Percentiles rank a stretch among this genome's conserved stretches.
Evolutionary conservation across 805 yeast genomes (phyloP).

Genomic region (Wickerhamiella sorbophila): DNA sequence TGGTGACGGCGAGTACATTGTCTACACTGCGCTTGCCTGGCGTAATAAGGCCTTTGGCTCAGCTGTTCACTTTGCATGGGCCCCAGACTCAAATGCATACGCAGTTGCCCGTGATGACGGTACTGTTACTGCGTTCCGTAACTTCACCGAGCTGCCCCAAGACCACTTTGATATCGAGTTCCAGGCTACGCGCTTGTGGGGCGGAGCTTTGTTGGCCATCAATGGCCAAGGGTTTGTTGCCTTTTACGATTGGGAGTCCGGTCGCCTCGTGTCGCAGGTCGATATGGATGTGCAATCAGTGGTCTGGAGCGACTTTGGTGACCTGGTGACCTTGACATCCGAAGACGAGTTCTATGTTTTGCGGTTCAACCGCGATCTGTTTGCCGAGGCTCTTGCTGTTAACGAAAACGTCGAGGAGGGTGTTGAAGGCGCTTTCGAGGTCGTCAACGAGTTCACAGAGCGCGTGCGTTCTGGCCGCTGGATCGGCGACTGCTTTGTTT

Average conservation of each 20-base stretch:
- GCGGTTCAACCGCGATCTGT: conserved; percentile 53
- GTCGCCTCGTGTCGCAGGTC: conserved; percentile 69
- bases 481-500: conserved; percentile 94
- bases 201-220: conserved; percentile 81
- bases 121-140: conserved; percentile 57
- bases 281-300: conserved; percentile 67
- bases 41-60: conserved; percentile 86
- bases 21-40: conserved; percentile 96
- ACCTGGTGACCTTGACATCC: conserved; percentile 61
- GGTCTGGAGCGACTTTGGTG: conserved; percentile 90
- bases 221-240: conserved; percentile 65
- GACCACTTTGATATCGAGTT: conserved; percentile 46
- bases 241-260: conserved; percentile 90
- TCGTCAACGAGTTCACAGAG: conserved; percentile 69
- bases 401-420: conserved; percentile 62
- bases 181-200: conserved; percentile 63
- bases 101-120: conserved; percentile 65
- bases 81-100: conserved; percentile 72
- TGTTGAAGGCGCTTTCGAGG: conserved; percentile 73
- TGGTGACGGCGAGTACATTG: conserved; percentile 95
- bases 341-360: conserved; percentile 65
- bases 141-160: conserved; percentile 64
- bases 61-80: conserved; percentile 90
- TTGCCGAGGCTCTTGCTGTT: conserved; percentile 48
- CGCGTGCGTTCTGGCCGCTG: conserved; percentile 78